A percentile compares a stretch with the other conserved stretches of the same genome.
Conservation (phyloP, 192 early-diverging fungal species). For the Linnemannia elongata region DNA sequence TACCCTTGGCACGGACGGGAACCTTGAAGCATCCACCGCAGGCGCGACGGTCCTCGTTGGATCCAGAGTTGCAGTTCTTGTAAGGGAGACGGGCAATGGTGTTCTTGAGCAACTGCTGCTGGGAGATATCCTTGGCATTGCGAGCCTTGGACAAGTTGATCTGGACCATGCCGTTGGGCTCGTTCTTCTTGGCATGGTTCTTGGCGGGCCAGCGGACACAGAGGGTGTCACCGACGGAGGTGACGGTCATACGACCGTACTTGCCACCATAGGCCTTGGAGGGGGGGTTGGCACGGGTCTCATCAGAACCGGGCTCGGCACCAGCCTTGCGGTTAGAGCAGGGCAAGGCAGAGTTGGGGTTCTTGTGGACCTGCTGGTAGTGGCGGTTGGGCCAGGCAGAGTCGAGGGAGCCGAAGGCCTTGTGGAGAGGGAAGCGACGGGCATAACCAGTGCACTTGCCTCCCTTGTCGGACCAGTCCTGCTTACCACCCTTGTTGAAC, state of each 20-base stretch:
- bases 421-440: constrained; percentile 47
- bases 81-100: constrained; percentile 22
- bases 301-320: constrained; percentile 34
- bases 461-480: constrained; percentile 36
- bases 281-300: constrained; percentile 48
- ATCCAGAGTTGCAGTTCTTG: constrained; percentile 41
- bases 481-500: constrained; percentile 30
- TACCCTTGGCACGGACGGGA: constrained; percentile 31
- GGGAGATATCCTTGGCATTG: constrained; percentile 37
- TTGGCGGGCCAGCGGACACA: constrained; percentile 56
- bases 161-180: constrained; percentile 13
- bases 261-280: constrained; percentile 42
- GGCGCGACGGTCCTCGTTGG: constrained; percentile 36
- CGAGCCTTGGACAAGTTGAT: constrained; percentile 46
- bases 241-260: constrained; percentile 49
- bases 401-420: constrained; percentile 43
- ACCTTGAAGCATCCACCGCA: constrained; percentile 59
- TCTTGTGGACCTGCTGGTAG: constrained; percentile 36
- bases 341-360: constrained; percentile 24
- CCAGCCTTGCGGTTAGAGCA: constrained; percentile 43
- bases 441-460: constrained; percentile 48
- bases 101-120: constrained; percentile 31
- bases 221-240: constrained; percentile 44
- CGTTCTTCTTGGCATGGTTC: constrained; percentile 47
- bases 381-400: constrained; percentile 37